Evolutionary conservation across 768 basidiomycete species (phyloP).

Genomic region (Strobilomyces echinocephalus): DNA sequence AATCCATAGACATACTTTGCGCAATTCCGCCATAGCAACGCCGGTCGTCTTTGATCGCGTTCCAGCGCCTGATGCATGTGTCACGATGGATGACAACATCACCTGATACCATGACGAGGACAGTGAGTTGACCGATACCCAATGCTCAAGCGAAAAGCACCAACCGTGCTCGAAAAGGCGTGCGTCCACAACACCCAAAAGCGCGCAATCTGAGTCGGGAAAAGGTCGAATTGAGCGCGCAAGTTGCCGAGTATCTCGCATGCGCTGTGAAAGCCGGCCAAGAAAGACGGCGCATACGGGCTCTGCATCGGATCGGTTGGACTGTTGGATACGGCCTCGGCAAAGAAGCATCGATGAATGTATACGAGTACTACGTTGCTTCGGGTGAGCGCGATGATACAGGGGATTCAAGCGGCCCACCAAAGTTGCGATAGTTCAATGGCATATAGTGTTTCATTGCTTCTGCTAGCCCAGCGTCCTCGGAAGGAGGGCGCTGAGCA

Average conservation of each 20-base stretch:
- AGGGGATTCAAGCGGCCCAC: slow-evolving; percentile 35
- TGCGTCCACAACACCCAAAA: slow-evolving; percentile 76
- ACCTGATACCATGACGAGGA: slow-evolving; percentile 39
- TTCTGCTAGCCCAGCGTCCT: slow-evolving; percentile 48
- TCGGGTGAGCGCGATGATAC: not conserved
- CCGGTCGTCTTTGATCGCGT: slow-evolving; percentile 60
- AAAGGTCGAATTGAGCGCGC: slow-evolving; percentile 44
- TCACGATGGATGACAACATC: slow-evolving; percentile 74
- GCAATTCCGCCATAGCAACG: slow-evolving; percentile 64
- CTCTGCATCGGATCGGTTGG: slow-evolving; percentile 66
- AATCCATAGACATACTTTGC: slow-evolving; percentile 21
- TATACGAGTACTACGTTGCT: slow-evolving; percentile 54
- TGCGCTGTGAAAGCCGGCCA: slow-evolving; percentile 64
- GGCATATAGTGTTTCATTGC: slow-evolving; percentile 78
- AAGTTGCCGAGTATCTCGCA: slow-evolving; percentile 52
- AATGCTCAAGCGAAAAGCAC: slow-evolving; percentile 17
- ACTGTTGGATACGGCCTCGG: slow-evolving; percentile 62
- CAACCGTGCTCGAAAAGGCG: slow-evolving; percentile 60
- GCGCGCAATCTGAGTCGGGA: slow-evolving; percentile 55
- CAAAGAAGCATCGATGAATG: slow-evolving; percentile 73
- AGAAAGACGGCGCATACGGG: slow-evolving; percentile 60
- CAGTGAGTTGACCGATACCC: not conserved
- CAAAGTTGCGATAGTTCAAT: slow-evolving; percentile 62
- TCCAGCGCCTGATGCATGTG: slow-evolving; percentile 46
- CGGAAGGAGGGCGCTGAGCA: slow-evolving; percentile 46